Percentiles rank a stretch among this genome's conserved stretches.
These are phyloP conservation scores for Xerocomus spinulosus DNA, from an alignment of 768 basidiomycete genomes.

Conservation along the genomic window DNA sequence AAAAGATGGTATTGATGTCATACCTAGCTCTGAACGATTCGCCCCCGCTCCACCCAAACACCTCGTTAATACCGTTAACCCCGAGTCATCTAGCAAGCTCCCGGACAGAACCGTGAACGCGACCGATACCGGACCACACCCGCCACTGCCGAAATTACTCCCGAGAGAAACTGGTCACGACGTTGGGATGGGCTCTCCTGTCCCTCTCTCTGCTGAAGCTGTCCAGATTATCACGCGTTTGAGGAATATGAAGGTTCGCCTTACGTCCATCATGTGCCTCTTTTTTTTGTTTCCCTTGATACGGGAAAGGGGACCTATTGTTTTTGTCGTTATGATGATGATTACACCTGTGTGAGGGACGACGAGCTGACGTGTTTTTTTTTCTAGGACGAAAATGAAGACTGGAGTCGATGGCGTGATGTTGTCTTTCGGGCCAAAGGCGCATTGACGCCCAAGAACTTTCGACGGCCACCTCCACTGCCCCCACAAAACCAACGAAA, in stretches of 20 bases:
- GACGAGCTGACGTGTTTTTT: conserved; percentile 2
- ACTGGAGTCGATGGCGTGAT: conserved; percentile 86
- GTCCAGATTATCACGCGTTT: conserved; percentile 73
- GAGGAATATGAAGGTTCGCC: conserved; percentile 73
- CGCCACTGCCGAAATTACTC: conserved; percentile 45
- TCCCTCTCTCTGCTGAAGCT: conserved; percentile 71
- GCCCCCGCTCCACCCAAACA: conserved; percentile 55
- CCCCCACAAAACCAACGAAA: conserved; percentile 59
- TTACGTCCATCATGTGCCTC: background rate
- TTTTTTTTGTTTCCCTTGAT: background rate
- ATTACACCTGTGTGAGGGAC: too few relatives aligned
- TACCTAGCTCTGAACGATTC: conserved; percentile 59
- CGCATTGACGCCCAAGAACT: conserved; percentile 38
- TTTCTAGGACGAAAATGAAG: conserved; percentile 74
- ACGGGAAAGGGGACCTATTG: too few relatives aligned
- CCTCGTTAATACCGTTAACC: conserved; percentile 36
- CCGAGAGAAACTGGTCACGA: conserved; percentile 85
- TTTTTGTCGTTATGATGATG: too few relatives aligned
- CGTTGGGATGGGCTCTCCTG: conserved; percentile 84
- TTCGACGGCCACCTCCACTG: conserved; percentile 34
- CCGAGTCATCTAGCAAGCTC: conserved; percentile 37
- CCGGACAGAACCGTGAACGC: background rate
- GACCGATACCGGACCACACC: background rate
- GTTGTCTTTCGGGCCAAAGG: conserved; percentile 77
- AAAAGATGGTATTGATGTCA: conserved; percentile 74